Evolutionary conservation across 2,329 filamentous ascomycete species (phyloP).

Genomic region (Colletotrichum sp.): DNA sequence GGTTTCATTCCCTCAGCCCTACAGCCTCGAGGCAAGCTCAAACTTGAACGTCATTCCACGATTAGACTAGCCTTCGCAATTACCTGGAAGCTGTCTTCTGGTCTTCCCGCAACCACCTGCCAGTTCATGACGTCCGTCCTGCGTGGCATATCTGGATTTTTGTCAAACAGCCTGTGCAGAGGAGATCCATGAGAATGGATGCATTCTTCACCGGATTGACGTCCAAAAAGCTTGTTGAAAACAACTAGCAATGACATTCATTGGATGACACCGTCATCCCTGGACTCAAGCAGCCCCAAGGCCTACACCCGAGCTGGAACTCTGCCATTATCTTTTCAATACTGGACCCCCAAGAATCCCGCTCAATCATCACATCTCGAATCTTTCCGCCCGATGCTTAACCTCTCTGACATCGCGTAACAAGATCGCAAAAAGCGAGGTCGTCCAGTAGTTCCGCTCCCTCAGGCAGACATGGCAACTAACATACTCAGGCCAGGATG

Average conservation of each 20-base stretch:
- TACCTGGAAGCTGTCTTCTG: background rate
- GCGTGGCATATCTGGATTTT: background rate
- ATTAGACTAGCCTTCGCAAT: background rate
- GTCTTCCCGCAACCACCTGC: background rate
- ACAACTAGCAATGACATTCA: background rate
- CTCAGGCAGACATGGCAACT: accelerated
- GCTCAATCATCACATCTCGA: background rate
- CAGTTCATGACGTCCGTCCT: accelerated
- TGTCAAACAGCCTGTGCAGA: background rate
- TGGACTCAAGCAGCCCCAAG: background rate
- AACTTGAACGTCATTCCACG: background rate
- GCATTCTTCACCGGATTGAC: background rate
- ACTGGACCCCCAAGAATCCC: background rate
- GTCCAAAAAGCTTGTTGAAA: background rate
- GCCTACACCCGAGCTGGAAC: background rate
- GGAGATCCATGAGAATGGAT: background rate
- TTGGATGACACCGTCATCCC: background rate
- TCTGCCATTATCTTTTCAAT: background rate
- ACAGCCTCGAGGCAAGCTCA: background rate
- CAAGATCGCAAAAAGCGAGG: background rate
- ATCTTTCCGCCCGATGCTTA: background rate
- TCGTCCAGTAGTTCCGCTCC: background rate
- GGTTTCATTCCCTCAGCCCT: background rate
- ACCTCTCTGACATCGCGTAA: background rate
- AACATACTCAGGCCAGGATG: accelerated